A percentile compares a stretch with the other conserved stretches of the same genome.
Evolutionary conservation across 306 rosid genomes (phyloP).

Genomic region (Fragaria ananassa): DNA sequence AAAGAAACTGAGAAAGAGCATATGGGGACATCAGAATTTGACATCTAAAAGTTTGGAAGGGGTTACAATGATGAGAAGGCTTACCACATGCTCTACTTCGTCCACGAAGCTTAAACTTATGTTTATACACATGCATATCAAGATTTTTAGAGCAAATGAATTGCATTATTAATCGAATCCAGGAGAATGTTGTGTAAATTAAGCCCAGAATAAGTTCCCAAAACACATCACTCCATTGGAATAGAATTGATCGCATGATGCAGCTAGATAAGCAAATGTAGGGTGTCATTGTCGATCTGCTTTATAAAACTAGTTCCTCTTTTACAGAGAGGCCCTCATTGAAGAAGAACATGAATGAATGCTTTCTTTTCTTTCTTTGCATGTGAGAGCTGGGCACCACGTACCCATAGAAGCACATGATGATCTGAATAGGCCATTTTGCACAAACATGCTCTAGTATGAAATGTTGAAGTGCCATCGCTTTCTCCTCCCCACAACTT

Average conservation of each 20-base stretch:
- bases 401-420: slow-evolving; percentile 52
- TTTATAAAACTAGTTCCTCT: slow-evolving; percentile 18
- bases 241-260: neutral
- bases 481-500: slow-evolving; percentile 16
- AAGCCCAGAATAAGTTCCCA: neutral
- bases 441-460: slow-evolving; percentile 27
- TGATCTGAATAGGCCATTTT: slow-evolving; percentile 15
- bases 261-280: slow-evolving; percentile 11
- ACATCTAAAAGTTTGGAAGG: neutral
- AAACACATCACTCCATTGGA: neutral
- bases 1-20: neutral
- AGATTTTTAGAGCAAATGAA: neutral
- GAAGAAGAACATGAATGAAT: slow-evolving; percentile 36
- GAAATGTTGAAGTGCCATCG: slow-evolving; percentile 40
- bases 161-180: neutral
- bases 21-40: neutral
- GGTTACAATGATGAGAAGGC: slow-evolving; percentile 16
- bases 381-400: slow-evolving; percentile 42
- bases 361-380: slow-evolving; percentile 29
- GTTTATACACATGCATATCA: neutral
- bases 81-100: neutral
- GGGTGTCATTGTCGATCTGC: slow-evolving; percentile 37
- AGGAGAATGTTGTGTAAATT: neutral
- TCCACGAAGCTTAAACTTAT: neutral
- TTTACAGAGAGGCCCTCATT: slow-evolving; percentile 32